phyloP scores from a whole-genome alignment of 768 basidiomycete genomes.

The Panaeolus cyanescens region DNA sequence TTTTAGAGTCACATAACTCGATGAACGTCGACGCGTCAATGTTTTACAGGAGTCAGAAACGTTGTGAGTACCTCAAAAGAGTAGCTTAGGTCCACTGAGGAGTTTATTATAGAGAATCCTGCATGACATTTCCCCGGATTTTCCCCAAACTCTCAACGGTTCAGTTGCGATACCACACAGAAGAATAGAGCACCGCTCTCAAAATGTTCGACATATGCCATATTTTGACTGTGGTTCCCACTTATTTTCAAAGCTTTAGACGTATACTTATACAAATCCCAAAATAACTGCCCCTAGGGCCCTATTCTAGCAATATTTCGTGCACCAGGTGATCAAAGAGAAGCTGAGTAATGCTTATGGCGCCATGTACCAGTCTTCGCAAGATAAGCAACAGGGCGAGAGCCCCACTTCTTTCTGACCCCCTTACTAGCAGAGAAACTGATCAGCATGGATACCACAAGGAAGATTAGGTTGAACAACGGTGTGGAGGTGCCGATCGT shows the following conservation, averaged over 20 bases:
- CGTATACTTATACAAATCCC: background rate
- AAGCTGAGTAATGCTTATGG: background rate
- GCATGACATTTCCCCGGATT: too few relatives aligned
- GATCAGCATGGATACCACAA: background rate
- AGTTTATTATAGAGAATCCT: too few relatives aligned
- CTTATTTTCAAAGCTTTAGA: background rate
- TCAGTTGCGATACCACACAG: too few relatives aligned
- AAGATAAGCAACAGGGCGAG: background rate
- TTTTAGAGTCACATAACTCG: too few relatives aligned
- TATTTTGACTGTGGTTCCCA: background rate
- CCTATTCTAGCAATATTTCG: background rate
- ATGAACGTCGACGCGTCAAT: too few relatives aligned
- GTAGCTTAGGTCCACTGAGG: too few relatives aligned
- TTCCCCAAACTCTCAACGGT: too few relatives aligned
- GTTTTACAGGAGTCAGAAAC: too few relatives aligned
- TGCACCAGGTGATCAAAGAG: background rate
- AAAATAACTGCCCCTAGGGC: background rate
- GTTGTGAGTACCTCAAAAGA: too few relatives aligned
- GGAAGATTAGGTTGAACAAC: constrained; percentile 29
- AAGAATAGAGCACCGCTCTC: too few relatives aligned
- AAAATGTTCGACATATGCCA: background rate
- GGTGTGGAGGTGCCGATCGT: constrained; percentile 35
- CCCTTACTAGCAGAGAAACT: too few relatives aligned
- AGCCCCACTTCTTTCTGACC: background rate
- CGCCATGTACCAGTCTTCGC: background rate